phyloP scores from a whole-genome alignment of 225 moss, liverwort and hornwort genomes.

The Physcomitrellopsis africana region DNA sequence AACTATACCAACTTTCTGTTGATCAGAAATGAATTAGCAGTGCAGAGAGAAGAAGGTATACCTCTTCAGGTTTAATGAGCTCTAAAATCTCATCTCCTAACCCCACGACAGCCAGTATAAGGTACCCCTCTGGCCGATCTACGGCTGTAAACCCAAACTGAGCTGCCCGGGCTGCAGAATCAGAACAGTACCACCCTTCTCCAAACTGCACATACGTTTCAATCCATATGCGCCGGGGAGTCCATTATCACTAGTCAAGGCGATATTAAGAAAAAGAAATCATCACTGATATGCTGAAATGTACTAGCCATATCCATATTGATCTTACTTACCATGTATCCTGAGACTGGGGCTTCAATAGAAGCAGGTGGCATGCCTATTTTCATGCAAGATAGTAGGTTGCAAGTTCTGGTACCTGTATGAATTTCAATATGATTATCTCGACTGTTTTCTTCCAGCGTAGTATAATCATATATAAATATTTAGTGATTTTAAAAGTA shows the following conservation, averaged over 20 bases:
- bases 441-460: no score
- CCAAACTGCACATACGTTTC: slow-evolving; percentile 49
- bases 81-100: slow-evolving; percentile 51
- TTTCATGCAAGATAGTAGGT: slow-evolving; percentile 50
- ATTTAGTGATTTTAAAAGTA: not conserved
- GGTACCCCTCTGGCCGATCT: slow-evolving; percentile 51
- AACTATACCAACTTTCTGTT: not conserved
- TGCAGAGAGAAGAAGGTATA: not conserved
- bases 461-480: not conserved
- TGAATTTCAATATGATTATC: no score
- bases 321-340: slow-evolving; percentile 39
- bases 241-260: not conserved
- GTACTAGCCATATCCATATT: not conserved
- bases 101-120: slow-evolving; percentile 50
- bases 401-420: slow-evolving; percentile 56
- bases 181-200: slow-evolving; percentile 57
- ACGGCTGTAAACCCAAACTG: slow-evolving; percentile 62
- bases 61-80: slow-evolving; percentile 44
- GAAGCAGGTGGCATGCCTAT: slow-evolving; percentile 44
- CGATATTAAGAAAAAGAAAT: not conserved
- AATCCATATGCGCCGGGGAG: not conserved
- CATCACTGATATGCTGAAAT: not conserved
- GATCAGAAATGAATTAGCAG: no score
- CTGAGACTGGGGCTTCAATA: slow-evolving; percentile 50
- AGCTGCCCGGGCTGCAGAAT: slow-evolving; percentile 61